Base-by-base conservation (phyloP, 2,329 filamentous ascomycete species). In the Fusarium falciforme region DNA sequence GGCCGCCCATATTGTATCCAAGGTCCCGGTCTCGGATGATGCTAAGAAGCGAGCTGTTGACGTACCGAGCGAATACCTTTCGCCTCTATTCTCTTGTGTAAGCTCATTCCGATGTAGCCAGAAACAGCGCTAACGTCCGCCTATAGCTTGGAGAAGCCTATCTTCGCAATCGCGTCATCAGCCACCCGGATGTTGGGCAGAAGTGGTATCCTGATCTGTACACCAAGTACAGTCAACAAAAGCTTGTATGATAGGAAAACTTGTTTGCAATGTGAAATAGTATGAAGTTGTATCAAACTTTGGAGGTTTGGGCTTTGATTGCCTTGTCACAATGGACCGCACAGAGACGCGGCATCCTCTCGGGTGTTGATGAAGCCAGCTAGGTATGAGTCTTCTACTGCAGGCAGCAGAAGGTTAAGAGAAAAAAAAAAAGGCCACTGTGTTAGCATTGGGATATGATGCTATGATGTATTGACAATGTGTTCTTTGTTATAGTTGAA, bases 121-220 rank as follows among this genome's bases (percentile, higher is more conserved):
- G 36, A 2, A 2, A 3, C 22, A 29, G 1, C 5, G 1, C 54
- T 58, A 9, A 58, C 6, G 8, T 8, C 20, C 4, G 5, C 1
- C 6, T 4, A 20, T 20, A 65, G 62, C 54, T 65, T 31, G 62
- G 62, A 22, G 62, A 65, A 8, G 62, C 62, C 0, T 49, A 65
- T n/a, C 49, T 65, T 14, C 62, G 62, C 5, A 65, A 65, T 31
- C 52, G 62, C 2, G 31, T 65, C 22, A 57, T 65, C 22, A 65
- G 62, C 10, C 62, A 65, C 54, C 62, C 62, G 6, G 62, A 65
- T 38, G 62, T 65, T 9, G 62, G 62, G 4, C 62, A 65, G 14
- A 58, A 49, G 8, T 65, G 62, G 62, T 65, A 65, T 65, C 54
- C 62, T 16, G 62, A 65, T 20, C 42, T 65, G 9, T 65, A 65